Conservation (phyloP, 306 rosid species). For the Vigna radiata region DNA sequence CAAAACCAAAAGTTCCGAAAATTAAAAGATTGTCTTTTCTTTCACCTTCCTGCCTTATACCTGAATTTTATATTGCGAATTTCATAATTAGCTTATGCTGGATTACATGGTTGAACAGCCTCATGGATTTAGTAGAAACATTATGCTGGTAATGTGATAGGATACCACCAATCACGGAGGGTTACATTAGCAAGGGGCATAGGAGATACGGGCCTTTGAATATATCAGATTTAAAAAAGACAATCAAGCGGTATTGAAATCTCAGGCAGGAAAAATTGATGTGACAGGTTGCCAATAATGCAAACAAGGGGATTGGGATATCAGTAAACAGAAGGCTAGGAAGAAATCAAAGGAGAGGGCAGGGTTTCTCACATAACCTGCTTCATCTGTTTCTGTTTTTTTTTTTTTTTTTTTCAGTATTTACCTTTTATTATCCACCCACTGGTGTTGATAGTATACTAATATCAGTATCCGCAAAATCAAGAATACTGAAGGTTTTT, state of each 20-base stretch:
- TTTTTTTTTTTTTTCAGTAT: slow-evolving; percentile 17
- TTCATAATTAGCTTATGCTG: slow-evolving; percentile 19
- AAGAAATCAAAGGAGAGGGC: neutral
- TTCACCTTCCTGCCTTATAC: slow-evolving; percentile 8
- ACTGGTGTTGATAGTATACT: neutral
- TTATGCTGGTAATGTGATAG: neutral
- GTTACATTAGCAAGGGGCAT: neutral
- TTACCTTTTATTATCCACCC: slow-evolving; percentile 1
- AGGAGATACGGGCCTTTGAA: neutral
- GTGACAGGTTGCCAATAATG: neutral
- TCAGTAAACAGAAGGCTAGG: neutral
- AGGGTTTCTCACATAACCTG: neutral
- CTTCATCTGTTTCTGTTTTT: slow-evolving; percentile 1
- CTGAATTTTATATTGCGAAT: slow-evolving; percentile 14
- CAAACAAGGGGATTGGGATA: neutral
- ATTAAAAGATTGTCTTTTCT: slow-evolving; percentile 4
- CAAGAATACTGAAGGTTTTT: neutral
- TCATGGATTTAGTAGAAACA: slow-evolving; percentile 23
- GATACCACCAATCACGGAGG: neutral
- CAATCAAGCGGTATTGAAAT: neutral
- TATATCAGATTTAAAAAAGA: neutral
- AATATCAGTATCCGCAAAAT: neutral
- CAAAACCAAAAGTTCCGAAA: neutral
- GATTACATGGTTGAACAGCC: slow-evolving; percentile 16
- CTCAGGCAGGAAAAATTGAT: neutral